Evolutionary conservation across 73 alveolate species (phyloP).

Genomic region (Symbiodinium pilosum): DNA sequence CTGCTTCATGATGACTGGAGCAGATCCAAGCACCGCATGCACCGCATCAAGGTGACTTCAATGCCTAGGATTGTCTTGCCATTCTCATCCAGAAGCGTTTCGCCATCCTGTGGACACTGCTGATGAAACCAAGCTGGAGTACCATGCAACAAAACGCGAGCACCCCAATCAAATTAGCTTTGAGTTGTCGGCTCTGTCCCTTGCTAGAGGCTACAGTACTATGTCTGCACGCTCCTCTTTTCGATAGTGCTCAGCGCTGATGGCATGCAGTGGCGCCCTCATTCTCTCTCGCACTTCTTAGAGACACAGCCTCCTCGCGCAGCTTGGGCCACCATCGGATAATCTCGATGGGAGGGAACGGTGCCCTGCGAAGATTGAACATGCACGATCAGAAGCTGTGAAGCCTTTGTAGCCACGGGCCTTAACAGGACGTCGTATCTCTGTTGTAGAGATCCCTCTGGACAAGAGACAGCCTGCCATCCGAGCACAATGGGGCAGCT

Average conservation of each 20-base stretch:
- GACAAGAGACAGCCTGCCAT: slow-evolving; percentile 40
- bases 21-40: neutral
- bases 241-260: too few species aligned
- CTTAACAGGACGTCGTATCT: slow-evolving; percentile 84
- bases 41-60: neutral
- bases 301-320: slow-evolving; percentile 59
- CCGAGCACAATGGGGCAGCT: neutral
- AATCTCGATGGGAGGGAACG: slow-evolving; percentile 91
- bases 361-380: slow-evolving; percentile 34
- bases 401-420: neutral
- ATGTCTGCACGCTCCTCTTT: too few species aligned
- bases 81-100: slow-evolving; percentile 84
- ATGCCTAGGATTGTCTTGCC: slow-evolving; percentile 79
- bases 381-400: neutral
- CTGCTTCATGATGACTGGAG: too few species aligned
- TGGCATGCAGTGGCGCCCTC: neutral
- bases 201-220: too few species aligned
- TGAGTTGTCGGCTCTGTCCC: too few species aligned
- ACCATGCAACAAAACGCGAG: too few species aligned
- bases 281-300: neutral
- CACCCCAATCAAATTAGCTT: too few species aligned
- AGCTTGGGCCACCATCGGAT: slow-evolving; percentile 95
- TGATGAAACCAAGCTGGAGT: neutral
- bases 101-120: slow-evolving; percentile 41
- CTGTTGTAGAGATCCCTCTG: slow-evolving; percentile 50